These are phyloP conservation scores for Gracilaria gracilis DNA, from an alignment of 23 red algal species.

Conservation along the genomic window DNA sequence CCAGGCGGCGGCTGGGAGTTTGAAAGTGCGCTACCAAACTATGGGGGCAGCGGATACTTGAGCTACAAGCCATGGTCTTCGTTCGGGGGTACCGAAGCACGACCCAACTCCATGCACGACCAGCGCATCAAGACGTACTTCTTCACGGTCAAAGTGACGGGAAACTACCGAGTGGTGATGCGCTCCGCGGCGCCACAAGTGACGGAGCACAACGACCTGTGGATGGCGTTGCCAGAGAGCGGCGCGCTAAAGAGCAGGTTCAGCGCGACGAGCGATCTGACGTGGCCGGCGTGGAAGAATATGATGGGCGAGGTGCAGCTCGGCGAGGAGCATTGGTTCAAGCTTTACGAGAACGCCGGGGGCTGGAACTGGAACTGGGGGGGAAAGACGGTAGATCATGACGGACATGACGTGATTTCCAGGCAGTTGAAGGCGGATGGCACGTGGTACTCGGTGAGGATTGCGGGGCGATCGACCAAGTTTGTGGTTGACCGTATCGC, in stretches of 20 bases:
- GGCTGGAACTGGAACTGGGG: conserved; percentile 41
- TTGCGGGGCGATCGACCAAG: conserved; percentile 58
- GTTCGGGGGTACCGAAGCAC: conserved; percentile 38
- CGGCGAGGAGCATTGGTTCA: conserved; percentile 47
- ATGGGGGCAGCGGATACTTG: conserved; percentile 33
- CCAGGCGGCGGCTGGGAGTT: conserved; percentile 62
- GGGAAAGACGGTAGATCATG: conserved; percentile 40
- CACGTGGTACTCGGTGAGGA: conserved; percentile 31
- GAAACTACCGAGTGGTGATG: conserved; percentile 36
- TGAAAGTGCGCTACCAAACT: neutral
- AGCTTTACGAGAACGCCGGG: conserved; percentile 62
- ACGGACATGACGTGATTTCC: conserved; percentile 48
- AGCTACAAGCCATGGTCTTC: conserved; percentile 43
- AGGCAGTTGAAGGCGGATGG: conserved; percentile 12
- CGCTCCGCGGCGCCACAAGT: conserved; percentile 46
- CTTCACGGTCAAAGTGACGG: conserved; percentile 41
- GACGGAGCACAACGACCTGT: conserved; percentile 74
- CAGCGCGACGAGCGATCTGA: neutral
- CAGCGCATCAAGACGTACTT: conserved; percentile 55
- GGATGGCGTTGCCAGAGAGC: conserved; percentile 51
- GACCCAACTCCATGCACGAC: conserved; percentile 30
- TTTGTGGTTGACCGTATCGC: conserved; percentile 43
- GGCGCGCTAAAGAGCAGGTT: conserved; percentile 25
- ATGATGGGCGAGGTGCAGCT: conserved; percentile 13
- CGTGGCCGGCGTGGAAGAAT: conserved; percentile 20